Base-by-base conservation (phyloP, 768 basidiomycete genomes). In the Punctularia strigosozonata region DNA sequence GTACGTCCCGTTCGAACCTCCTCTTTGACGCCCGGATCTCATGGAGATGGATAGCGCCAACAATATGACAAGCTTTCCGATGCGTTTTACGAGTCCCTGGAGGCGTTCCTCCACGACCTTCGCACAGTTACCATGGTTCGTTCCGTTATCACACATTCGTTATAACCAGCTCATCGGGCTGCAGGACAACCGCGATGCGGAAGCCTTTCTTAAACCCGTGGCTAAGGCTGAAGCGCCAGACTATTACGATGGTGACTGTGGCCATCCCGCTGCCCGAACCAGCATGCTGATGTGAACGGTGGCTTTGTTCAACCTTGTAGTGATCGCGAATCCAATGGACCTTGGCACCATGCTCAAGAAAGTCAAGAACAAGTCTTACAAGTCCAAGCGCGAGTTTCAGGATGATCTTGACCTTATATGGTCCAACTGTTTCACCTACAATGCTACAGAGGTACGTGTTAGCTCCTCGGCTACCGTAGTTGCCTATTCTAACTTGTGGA, bases 351-450 rank as follows among this genome's bases (percentile, higher is more conserved):
- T 99, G 74, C 69, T 81, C 37, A 89, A 80, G 71, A 92, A 92
- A 61, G 83, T 97, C 55, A 98, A 95, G 64, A 66, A 73, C 42
- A 87, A 85, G 55, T 71, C 76, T 35, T 97, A 95, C 72, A 91
- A 92, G 61, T 87, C 80, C 22, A 98, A 98, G 62, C 69, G 77
- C 46, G 86, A 92, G 50, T 98, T 99, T 60, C 81, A 82, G 46
- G 81, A 86, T 43, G 95, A 99, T 61, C 65, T 99, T 31, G 87
- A 94, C 48, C 74, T 97, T 44, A 97, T 99, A 48, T 99, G 95
- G 95, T 77, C 77, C 33, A 99, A 98, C 47, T 97, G 94, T 59
- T 73, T 82, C 46, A 77, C 72, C 4, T 98, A 98, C 58, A 99
- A 99, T 57, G 80, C 86, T 14, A 72, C 79, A 8, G 84, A 90